Evolutionary conservation across 768 basidiomycete species (phyloP), one percentile per base, ranked within the genome.

Genomic region (Tulasnella sp.): DNA sequence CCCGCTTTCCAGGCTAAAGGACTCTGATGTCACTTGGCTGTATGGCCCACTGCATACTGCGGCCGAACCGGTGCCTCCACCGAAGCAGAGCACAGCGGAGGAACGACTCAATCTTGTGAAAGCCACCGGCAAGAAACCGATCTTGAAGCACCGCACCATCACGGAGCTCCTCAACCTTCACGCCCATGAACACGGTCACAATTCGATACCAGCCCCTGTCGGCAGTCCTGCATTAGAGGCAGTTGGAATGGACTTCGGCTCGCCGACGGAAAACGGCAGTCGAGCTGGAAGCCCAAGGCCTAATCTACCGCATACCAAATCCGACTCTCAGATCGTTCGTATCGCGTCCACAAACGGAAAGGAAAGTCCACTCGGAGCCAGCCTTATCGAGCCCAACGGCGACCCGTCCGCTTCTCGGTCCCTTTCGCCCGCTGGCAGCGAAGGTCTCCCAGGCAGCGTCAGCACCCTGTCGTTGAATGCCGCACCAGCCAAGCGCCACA

Each of bases 1-100:
- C 41, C 76, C 77, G 34, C 81, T 72, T 73, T 77, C 72, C 87
- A 99, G 97, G 97, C 92, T 99, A 84, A 99, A 99, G 86, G 97
- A 99, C 86, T 96, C 95, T 8, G 97, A 99, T 85, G 97, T 99
- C 58, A 99, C 98, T 1, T 99, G 97, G 97, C 91, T 99, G 0
- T 99, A 99, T 84, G 97, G 97, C 0, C 97, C 97, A 31, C 88
- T 99, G 0, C 97, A 99, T 86, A 95, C 96, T 0, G 96, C 95
- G n/a, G 91, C 92, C 72, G 95, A 96, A 83, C 94, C 93, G 87
- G 89, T 92, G 4, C 93, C 92, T 4, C 91, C 92, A 0, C 90
- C 91, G 1, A 91, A 90, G 84, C 89, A 85, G 16, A 84, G 87
- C 37, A 86, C 87, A 12, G 86, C 88, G 79, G 89, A 87, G 82